phyloP scores from a whole-genome alignment of 2,329 filamentous ascomycete genomes.

The Amauroascus niger region DNA sequence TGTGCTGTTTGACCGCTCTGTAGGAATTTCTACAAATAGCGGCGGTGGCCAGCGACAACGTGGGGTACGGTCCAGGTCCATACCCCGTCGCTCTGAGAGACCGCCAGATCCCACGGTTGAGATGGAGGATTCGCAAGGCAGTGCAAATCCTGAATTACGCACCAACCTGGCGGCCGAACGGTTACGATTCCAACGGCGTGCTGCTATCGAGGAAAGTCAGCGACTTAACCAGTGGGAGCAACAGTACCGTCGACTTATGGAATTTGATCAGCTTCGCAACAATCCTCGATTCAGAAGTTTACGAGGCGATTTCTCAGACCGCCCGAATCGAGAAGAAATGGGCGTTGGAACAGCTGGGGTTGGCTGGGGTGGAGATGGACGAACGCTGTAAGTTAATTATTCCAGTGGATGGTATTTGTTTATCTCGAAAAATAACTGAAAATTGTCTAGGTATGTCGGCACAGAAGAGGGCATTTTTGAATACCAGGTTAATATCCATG shows the following conservation, averaged over 20 bases:
- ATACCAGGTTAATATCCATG: conserved; percentile 38
- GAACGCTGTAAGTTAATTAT: conserved; percentile 35
- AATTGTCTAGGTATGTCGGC: conserved; percentile 35
- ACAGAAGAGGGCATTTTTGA: conserved; percentile 42
- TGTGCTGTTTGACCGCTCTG: conserved; percentile 10
- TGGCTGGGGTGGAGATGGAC: conserved; percentile 40
- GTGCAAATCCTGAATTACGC: conserved; percentile 23
- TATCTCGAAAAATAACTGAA: conserved; percentile 12
- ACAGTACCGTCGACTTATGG: conserved; percentile 28
- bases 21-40: background rate
- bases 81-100: conserved; percentile 27
- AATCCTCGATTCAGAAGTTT: conserved; percentile 32
- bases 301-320: conserved; percentile 29
- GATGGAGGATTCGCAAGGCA: conserved; percentile 23
- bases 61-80: conserved; percentile 29
- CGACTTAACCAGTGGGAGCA: conserved; percentile 26
- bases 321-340: conserved; percentile 29
- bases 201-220: conserved; percentile 28
- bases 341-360: conserved; percentile 39
- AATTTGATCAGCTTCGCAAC: conserved; percentile 29
- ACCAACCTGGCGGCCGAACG: conserved; percentile 34
- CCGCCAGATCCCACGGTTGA: conserved; percentile 21
- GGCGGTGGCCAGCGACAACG: conserved; percentile 20
- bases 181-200: conserved; percentile 31
- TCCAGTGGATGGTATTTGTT: background rate